Evolutionary conservation across 768 basidiomycete species (phyloP).

Genomic region (Boletus pseudo-olivaceus): DNA sequence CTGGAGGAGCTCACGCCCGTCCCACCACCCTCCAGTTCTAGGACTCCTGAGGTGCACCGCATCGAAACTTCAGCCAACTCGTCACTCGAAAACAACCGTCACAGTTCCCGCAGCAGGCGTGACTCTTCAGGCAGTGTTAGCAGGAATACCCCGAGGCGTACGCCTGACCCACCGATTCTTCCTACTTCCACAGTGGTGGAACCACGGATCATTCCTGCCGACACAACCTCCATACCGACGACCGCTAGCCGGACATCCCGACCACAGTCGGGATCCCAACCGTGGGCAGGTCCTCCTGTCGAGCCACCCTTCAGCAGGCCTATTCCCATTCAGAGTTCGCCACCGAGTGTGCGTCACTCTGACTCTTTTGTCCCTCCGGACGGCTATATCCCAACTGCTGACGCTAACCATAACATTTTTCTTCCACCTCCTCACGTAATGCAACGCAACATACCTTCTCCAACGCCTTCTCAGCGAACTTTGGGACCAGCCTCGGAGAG

Average conservation of each 20-base stretch:
- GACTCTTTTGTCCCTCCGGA: conserved; percentile 41
- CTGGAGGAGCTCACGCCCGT: conserved; percentile 11
- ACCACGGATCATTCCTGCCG: conserved; percentile 10
- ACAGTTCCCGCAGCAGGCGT: conserved; percentile 18
- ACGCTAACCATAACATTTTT: conserved; percentile 35
- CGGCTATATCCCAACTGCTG: conserved; percentile 47
- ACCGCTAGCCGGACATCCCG: conserved; percentile 16
- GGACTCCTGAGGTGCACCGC: conserved; percentile 27
- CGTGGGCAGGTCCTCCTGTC: conserved; percentile 16
- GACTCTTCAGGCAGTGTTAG: conserved; percentile 13
- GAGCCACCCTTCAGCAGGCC: conserved; percentile 15
- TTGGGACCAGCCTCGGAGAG: conserved; percentile 19
- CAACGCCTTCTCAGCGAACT: conserved; percentile 26
- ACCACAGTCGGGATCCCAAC: conserved; percentile 12
- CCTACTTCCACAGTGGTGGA: conserved; percentile 9
- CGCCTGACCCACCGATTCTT: conserved; percentile 9
- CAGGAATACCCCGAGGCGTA: conserved; percentile 13
- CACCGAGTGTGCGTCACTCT: conserved; percentile 6
- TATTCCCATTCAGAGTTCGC: conserved; percentile 20
- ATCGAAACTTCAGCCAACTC: conserved; percentile 15
- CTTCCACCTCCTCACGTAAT: conserved; percentile 54
- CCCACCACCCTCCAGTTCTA: conserved; percentile 12
- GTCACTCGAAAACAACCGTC: conserved; percentile 17
- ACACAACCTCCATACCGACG: conserved; percentile 7
- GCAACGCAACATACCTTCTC: conserved; percentile 27